Conservation (phyloP, 2,329 filamentous ascomycete genomes). For the Cladorrhinum sp. region DNA sequence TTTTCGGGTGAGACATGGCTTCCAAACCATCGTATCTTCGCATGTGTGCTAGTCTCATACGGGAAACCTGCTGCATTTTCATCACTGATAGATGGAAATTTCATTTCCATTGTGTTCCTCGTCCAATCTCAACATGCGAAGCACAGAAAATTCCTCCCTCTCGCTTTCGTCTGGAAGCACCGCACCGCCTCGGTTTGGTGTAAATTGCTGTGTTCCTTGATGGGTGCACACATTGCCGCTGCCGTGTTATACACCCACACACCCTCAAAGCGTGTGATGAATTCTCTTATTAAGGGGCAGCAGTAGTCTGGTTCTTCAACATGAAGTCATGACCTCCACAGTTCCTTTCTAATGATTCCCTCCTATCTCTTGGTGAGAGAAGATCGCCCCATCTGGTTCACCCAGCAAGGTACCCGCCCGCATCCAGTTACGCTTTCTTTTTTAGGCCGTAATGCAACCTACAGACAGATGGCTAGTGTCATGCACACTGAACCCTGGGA, state of each 20-base stretch:
- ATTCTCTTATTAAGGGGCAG: not conserved
- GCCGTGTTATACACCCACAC: not conserved
- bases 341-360: no score
- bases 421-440: not conserved
- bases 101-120: not conserved
- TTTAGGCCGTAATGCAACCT: not conserved
- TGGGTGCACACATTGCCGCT: not conserved
- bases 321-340: not conserved
- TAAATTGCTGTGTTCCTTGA: not conserved
- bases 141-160: not conserved
- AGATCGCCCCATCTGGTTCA: not conserved
- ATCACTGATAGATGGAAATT: not conserved
- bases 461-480: not conserved
- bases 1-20: not conserved
- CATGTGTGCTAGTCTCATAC: not conserved
- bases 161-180: not conserved
- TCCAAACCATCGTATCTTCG: not conserved
- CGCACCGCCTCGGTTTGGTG: not conserved
- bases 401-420: not conserved
- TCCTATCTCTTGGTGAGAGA: no score
- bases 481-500: not conserved
- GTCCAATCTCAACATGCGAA: not conserved
- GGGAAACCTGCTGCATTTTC: not conserved
- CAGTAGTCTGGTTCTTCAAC: not conserved
- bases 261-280: not conserved